Base-by-base conservation (phyloP, 108 stramenopile genomes). In the Skeletonema grethae region DNA sequence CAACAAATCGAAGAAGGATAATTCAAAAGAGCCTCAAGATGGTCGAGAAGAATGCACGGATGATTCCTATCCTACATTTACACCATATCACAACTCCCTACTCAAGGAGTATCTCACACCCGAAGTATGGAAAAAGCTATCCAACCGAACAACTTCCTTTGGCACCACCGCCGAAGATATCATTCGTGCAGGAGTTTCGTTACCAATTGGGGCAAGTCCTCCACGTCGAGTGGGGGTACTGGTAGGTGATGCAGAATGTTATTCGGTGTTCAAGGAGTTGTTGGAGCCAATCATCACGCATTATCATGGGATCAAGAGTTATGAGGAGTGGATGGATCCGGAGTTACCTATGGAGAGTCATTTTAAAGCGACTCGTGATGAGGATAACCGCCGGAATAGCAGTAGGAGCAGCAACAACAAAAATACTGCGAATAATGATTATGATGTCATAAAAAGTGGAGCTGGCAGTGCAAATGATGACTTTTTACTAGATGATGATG, bases 221-320 rank as follows among this genome's bases (percentile, higher is more conserved):
- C 94, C 92, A 32, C 91, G 94, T 6, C 85, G 91, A 1, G 77
- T 93, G 11, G 96, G 94, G 6, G 79, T 90, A 7, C 81, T 90
- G 22, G 93, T 89, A 0, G 96, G 94, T 16, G 96, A 97, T 78
- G 90, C 92, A 5, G 94, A 94, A 48, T 96, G 91, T 30, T 97
- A 94, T 69, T 57, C 79, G 0, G 72, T 85, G 5, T 97, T 97
- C 84, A 66, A 86, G 12, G 84, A 85, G 15, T 62, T 97, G 60
- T 71, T 97, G 62, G 79, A 85, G 57, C 92, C 92, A 25, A 80
- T 97, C 11, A 78, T 95, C 31, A 76, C 87, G 64, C 88, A 90
- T 31, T 91, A 90, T 67, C 91, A 92, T 34, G 80, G 80, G 2
- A 62, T 74, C 2, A n/a, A 43, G 24, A 64, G 45, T 25, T 73